phyloP scores from a whole-genome alignment of 805 yeast genomes.

The baker's yeast (Saccharomyces cerevisiae) region DNA sequence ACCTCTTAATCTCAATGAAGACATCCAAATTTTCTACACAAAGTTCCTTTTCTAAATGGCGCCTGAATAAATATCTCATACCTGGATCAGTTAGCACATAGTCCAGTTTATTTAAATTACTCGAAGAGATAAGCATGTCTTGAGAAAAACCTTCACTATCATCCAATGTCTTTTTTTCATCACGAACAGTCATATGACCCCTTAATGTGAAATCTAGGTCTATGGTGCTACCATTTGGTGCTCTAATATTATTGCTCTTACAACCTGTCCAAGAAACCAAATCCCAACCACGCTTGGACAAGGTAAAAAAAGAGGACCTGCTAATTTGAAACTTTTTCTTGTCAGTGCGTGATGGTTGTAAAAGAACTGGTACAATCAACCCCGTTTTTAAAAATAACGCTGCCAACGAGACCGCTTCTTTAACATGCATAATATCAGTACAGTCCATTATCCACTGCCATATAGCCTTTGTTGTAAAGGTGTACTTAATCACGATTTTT shows the following conservation, averaged over 20 bases:
- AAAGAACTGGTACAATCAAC: constrained; percentile 39
- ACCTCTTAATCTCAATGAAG: constrained; percentile 48
- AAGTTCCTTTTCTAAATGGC: constrained; percentile 53
- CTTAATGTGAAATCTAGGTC: not conserved
- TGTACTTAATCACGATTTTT: constrained; percentile 31
- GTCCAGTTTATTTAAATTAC: constrained; percentile 17
- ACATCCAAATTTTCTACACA: constrained; percentile 77
- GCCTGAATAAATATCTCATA: constrained; percentile 53
- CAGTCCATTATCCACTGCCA: constrained; percentile 90
- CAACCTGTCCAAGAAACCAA: constrained; percentile 26
- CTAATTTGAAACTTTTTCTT: constrained; percentile 27
- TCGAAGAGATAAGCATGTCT: not conserved
- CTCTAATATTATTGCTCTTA: constrained; percentile 2
- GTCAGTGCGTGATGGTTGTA: constrained; percentile 31
- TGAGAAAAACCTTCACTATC: not conserved
- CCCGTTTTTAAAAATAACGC: constrained; percentile 40
- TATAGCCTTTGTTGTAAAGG: constrained; percentile 66
- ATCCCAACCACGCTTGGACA: constrained; percentile 37
- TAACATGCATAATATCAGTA: constrained; percentile 52
- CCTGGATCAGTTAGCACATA: constrained; percentile 67
- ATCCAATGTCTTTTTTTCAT: constrained; percentile 4
- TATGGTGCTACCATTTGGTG: constrained; percentile 1
- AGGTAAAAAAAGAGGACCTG: constrained; percentile 36
- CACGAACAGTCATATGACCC: constrained; percentile 10
- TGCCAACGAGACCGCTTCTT: constrained; percentile 48